phyloP scores from a whole-genome alignment of 257 asterid species.

The Nicotiana noctiflora region DNA sequence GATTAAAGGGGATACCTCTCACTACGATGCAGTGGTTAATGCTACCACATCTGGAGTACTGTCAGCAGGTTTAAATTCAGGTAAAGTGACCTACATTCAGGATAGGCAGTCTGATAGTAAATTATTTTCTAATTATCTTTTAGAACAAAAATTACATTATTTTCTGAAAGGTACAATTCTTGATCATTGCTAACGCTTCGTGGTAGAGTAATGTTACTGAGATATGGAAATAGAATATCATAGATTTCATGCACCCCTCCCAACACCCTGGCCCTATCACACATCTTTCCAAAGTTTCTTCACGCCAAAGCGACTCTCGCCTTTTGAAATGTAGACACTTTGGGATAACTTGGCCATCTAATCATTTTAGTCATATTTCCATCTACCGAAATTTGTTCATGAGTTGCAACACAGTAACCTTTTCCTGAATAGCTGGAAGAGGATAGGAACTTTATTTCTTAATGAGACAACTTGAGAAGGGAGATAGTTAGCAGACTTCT shows the following conservation, averaged over 20 bases:
- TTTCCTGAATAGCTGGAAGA: not conserved
- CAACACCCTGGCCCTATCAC: not conserved
- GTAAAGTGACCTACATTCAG: constrained; percentile 16
- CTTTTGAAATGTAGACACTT: too few relatives aligned
- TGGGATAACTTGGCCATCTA: not conserved
- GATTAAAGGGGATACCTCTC: constrained; percentile 90
- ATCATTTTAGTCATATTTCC: not conserved
- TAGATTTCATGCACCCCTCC: not conserved
- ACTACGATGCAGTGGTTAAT: constrained; percentile 93
- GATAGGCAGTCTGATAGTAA: not conserved
- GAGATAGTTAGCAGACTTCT: not conserved
- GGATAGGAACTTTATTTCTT: not conserved
- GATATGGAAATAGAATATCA: not conserved
- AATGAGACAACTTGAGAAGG: not conserved
- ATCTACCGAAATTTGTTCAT: not conserved
- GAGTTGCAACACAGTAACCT: not conserved
- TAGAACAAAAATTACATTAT: not conserved
- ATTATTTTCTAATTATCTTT: not conserved
- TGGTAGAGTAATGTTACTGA: not conserved
- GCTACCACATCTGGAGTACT: constrained; percentile 94
- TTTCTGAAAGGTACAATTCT: not conserved
- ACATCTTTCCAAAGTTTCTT: not conserved
- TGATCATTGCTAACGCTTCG: not conserved
- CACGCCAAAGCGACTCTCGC: not conserved
- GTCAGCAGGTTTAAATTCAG: constrained; percentile 83